Conservation (phyloP, 495 filamentous ascomycete genomes). For the Jackrogersella minutella region DNA sequence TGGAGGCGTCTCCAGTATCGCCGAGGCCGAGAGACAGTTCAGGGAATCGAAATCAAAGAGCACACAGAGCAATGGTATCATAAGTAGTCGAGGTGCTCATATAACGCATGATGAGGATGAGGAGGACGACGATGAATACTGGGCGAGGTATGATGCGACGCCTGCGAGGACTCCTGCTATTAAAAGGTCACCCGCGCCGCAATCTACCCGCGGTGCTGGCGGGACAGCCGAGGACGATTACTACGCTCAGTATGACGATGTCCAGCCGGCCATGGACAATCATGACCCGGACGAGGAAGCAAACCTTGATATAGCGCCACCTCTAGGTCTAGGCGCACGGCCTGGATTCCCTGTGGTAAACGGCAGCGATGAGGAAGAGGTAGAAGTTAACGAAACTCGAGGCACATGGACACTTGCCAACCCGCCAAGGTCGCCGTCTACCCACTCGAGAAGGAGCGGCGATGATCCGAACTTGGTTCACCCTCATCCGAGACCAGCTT, state of each 20-base stretch:
- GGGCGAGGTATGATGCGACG: conserved; percentile 91
- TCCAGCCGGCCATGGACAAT: conserved; percentile 90
- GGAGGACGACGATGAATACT: conserved; percentile 92
- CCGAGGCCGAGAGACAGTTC: conserved; percentile 56
- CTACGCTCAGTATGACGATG: conserved; percentile 84
- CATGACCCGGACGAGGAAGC: conserved; percentile 77
- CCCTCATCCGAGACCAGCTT: conserved; percentile 58
- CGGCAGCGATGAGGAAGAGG: conserved; percentile 38
- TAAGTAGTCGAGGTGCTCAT: conserved; percentile 32
- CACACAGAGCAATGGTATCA: conserved; percentile 21
- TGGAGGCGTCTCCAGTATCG: conserved; percentile 49
- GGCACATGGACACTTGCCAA: conserved; percentile 50
- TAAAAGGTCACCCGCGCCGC: conserved; percentile 68
- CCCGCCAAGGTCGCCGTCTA: conserved; percentile 50
- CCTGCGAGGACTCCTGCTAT: conserved; percentile 76
- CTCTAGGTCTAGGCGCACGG: conserved; percentile 45
- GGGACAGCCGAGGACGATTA: conserved; percentile 74
- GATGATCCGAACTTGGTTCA: conserved; percentile 41
- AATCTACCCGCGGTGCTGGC: conserved; percentile 41
- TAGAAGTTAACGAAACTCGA: conserved; percentile 39
- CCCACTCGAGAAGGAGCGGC: conserved; percentile 41
- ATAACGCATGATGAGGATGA: conserved; percentile 62
- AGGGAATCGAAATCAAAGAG: conserved; percentile 39
- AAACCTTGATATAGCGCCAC: conserved; percentile 46
- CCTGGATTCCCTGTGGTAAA: conserved; percentile 22